Evolutionary conservation across 495 filamentous ascomycete species (phyloP).

Genomic region (Aspergillus carlsbadensis): DNA sequence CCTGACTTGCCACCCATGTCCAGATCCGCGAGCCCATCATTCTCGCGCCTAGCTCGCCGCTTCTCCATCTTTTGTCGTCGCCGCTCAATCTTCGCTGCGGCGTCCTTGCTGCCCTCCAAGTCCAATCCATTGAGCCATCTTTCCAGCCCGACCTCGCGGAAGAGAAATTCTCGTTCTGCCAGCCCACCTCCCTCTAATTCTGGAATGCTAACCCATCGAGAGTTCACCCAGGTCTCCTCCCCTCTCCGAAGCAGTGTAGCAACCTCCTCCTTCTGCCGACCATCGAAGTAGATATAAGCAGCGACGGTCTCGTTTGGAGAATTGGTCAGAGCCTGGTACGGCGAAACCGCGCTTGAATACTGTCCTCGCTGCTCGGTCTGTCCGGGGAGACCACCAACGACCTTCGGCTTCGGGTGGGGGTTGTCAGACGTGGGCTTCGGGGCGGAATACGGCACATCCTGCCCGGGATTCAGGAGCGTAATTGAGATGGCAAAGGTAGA

Average conservation of each 20-base stretch:
- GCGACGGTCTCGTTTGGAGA: slow-evolving; percentile 95
- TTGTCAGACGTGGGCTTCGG: slow-evolving; percentile 71
- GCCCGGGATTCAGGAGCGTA: slow-evolving; percentile 84
- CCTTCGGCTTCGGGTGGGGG: slow-evolving; percentile 73
- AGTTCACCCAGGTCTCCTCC: slow-evolving; percentile 99
- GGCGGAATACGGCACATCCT: slow-evolving; percentile 85
- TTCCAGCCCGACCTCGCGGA: slow-evolving; percentile 95
- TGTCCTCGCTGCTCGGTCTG: slow-evolving; percentile 51
- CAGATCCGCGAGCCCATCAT: slow-evolving; percentile 46
- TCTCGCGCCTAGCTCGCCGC: slow-evolving; percentile 67
- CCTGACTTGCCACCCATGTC: slow-evolving; percentile 48
- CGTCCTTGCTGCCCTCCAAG: slow-evolving; percentile 74
- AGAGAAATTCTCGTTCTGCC: slow-evolving; percentile 94
- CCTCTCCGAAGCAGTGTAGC: slow-evolving; percentile 89
- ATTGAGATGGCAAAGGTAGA: slow-evolving; percentile 96
- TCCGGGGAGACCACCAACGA: slow-evolving; percentile 70
- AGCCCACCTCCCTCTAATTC: slow-evolving; percentile 88
- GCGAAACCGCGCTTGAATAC: slow-evolving; percentile 60
- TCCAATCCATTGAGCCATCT: slow-evolving; percentile 94
- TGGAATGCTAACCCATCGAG: slow-evolving; percentile 93
- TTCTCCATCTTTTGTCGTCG: slow-evolving; percentile 86
- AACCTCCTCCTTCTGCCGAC: slow-evolving; percentile 91
- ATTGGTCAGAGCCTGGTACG: slow-evolving; percentile 85
- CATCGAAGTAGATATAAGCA: slow-evolving; percentile 99
- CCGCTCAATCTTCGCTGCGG: slow-evolving; percentile 84